Percentiles rank a stretch among this genome's conserved stretches.
phyloP scores from a whole-genome alignment of 139 green algal genomes.

The Spirogloea muscicola region DNA sequence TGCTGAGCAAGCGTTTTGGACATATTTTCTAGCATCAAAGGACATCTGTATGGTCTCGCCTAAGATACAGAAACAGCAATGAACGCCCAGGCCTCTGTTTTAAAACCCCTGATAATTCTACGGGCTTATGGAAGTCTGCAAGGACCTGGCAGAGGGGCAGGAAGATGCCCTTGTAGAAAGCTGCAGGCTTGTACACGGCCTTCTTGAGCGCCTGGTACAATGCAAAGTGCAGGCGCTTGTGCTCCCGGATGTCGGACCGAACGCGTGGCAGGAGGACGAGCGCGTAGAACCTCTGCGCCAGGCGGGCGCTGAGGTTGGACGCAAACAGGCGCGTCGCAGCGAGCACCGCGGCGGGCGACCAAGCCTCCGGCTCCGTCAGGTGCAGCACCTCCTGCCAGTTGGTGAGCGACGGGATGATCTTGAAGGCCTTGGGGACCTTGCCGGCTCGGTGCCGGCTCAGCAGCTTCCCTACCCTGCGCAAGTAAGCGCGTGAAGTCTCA shows the following conservation, averaged over 20 bases:
- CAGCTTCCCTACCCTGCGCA: constrained; percentile 47
- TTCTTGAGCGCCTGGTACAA: constrained; percentile 93
- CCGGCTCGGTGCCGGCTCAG: constrained; percentile 70
- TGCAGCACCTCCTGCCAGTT: constrained; percentile 98
- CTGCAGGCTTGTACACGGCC: constrained; percentile 94
- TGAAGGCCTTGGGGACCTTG: constrained; percentile 98
- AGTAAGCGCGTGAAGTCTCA: neutral
- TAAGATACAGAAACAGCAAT: neutral
- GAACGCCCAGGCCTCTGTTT: neutral
- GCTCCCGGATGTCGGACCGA: constrained; percentile 75
- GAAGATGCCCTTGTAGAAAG: constrained; percentile 95
- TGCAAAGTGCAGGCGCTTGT: constrained; percentile 91
- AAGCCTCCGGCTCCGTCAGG: constrained; percentile 73
- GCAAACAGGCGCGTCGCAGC: constrained; percentile 93
- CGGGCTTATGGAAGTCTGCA: neutral
- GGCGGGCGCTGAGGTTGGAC: constrained; percentile 86
- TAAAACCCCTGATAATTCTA: neutral
- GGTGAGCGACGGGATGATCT: constrained; percentile 89
- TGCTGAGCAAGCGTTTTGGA: neutral
- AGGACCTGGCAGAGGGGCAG: constrained; percentile 73
- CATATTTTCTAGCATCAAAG: neutral
- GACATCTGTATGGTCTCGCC: neutral
- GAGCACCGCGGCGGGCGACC: constrained; percentile 83
- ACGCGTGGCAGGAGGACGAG: constrained; percentile 91
- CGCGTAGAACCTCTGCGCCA: constrained; percentile 79